Conservation (phyloP, 1,139 yeast genomes). For the Sugiyamaella xylanicola region DNA sequence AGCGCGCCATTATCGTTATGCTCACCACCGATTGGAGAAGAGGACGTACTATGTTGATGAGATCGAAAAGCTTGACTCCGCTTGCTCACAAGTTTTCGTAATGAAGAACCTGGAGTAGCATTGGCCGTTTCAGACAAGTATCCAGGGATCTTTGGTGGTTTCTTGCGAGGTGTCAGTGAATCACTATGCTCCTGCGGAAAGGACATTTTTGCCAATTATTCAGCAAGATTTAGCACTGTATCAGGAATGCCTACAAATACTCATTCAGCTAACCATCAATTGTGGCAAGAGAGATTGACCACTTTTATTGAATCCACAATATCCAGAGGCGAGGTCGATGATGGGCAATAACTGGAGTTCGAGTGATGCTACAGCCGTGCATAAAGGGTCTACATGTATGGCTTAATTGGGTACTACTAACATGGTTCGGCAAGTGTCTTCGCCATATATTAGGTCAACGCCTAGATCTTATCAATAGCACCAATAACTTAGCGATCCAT, state of each 20-base stretch:
- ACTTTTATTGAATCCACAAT: no score
- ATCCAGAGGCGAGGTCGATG: no score
- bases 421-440: no score
- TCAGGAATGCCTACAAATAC: background rate
- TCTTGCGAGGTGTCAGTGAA: conserved; percentile 4
- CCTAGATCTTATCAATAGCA: no score
- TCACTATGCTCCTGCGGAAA: background rate
- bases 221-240: background rate
- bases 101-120: conserved; percentile 13
- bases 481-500: no score
- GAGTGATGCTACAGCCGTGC: no score
- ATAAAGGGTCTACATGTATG: no score
- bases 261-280: no score
- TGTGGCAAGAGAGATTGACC: no score
- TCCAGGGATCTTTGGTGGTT: conserved; percentile 7
- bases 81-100: conserved; percentile 3
- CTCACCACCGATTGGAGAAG: conserved; percentile 5
- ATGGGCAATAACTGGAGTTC: no score
- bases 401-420: no score
- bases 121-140: conserved; percentile 5
- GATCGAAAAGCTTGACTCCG: background rate
- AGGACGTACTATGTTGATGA: background rate
- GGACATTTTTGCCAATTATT: conserved; percentile 4
- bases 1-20: conserved; percentile 13
- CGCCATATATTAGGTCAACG: no score